Conservation (phyloP, 2,329 filamentous ascomycete genomes). For the Exophiala dermatitidis region DNA sequence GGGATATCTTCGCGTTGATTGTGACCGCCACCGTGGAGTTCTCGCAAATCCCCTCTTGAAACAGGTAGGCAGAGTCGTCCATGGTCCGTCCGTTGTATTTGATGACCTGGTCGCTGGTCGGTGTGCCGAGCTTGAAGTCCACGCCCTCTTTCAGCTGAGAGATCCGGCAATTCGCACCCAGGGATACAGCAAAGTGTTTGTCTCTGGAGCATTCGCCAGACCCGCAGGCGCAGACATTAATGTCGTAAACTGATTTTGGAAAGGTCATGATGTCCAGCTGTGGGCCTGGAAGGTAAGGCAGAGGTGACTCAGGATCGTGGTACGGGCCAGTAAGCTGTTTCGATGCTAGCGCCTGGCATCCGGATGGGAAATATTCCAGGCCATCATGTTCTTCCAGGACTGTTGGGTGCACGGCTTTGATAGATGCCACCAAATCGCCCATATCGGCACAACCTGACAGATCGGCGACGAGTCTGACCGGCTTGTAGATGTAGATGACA, state of each 20-base stretch:
- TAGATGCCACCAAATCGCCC: not conserved
- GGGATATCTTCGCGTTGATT: not conserved
- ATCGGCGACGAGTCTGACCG: constrained; percentile 1
- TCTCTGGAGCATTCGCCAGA: not conserved
- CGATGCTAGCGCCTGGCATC: too few species aligned
- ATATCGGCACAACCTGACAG: not conserved
- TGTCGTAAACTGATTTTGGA: not conserved
- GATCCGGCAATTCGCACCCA: not conserved
- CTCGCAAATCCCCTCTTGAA: not conserved
- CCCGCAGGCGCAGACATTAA: not conserved
- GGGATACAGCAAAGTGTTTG: not conserved
- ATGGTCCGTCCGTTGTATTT: not conserved
- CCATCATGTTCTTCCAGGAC: not conserved
- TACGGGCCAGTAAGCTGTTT: not conserved
- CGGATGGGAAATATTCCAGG: not conserved
- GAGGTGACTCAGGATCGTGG: not conserved
- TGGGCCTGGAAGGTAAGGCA: not conserved
- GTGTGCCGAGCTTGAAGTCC: not conserved
- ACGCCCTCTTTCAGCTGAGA: not conserved
- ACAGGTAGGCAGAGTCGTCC: not conserved
- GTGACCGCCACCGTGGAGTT: not conserved
- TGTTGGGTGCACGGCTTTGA: not conserved
- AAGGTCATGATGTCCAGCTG: not conserved
- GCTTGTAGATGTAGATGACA: constrained; percentile 1
- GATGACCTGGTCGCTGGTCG: not conserved